Conservation (phyloP, 164 flowering plant species). For the Dillenia turbinata region DNA sequence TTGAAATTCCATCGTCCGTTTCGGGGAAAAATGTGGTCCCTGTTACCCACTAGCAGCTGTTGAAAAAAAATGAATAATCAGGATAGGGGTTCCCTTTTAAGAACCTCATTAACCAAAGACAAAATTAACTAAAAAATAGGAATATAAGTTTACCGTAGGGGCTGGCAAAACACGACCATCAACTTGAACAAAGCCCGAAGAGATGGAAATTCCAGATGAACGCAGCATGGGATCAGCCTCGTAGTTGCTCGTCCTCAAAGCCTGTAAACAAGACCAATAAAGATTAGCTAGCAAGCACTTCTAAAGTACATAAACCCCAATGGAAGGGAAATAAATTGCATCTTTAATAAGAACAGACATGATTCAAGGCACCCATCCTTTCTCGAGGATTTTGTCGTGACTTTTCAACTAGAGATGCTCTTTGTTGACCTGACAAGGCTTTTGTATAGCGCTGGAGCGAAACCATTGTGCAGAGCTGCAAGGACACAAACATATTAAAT, state of each 20-base stretch:
- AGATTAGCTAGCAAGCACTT: constrained; percentile 1
- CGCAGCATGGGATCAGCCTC: constrained; percentile 41
- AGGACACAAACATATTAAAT: not conserved
- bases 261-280: constrained; percentile 5
- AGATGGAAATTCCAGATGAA: constrained; percentile 37
- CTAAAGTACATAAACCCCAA: constrained; percentile 9
- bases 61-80: not conserved
- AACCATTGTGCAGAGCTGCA: constrained; percentile 68
- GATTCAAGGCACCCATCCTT: constrained; percentile 58
- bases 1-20: constrained; percentile 92
- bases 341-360: too few species aligned
- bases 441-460: constrained; percentile 89
- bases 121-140: too few species aligned
- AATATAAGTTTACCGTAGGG: constrained; percentile 25
- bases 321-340: too few species aligned
- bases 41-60: constrained; percentile 77
- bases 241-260: constrained; percentile 27
- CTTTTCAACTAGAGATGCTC: constrained; percentile 85
- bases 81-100: not conserved
- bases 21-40: constrained; percentile 61
- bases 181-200: constrained; percentile 28
- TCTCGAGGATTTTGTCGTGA: constrained; percentile 93
- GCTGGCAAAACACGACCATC: constrained; percentile 41
- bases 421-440: constrained; percentile 59
- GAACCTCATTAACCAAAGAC: not conserved